phyloP scores from a whole-genome alignment of 1,139 yeast species.

The Diutina rugosa region DNA sequence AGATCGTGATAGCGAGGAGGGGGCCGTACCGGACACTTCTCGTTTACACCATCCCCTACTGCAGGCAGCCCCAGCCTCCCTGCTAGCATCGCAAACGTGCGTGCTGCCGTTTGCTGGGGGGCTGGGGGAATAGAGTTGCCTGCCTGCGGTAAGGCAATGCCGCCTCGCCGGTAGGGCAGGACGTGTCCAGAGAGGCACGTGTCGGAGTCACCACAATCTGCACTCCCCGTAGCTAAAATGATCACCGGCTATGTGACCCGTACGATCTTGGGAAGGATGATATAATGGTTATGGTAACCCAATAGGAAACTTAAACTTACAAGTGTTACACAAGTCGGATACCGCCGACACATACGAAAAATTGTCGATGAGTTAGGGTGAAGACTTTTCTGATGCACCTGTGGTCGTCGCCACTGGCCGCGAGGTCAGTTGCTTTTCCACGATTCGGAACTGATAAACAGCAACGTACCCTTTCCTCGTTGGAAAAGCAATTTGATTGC shows the following conservation, averaged over 20 bases:
- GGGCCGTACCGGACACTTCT: background rate
- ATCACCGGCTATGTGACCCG: background rate
- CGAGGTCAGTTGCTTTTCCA: background rate
- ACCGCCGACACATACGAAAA: no score
- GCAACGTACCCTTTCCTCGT: background rate
- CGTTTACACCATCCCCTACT: background rate
- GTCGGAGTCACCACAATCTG: background rate
- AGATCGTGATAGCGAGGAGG: background rate
- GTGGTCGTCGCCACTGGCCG: background rate
- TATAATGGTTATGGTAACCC: no score
- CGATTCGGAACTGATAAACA: background rate
- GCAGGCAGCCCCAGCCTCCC: background rate
- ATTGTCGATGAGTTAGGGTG: no score
- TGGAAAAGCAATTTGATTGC: background rate
- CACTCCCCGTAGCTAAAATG: background rate
- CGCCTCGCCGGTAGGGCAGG: background rate
- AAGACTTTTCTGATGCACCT: no score
- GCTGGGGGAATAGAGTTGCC: background rate
- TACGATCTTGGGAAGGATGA: background rate
- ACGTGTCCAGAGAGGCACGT: background rate
- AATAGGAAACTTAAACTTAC: no score
- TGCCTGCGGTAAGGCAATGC: background rate
- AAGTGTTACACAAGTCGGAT: no score
- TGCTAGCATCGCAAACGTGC: background rate
- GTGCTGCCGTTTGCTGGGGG: background rate